Base-by-base conservation (phyloP, 2,329 filamentous ascomycete species). In the Ascosphaera apis region DNA sequence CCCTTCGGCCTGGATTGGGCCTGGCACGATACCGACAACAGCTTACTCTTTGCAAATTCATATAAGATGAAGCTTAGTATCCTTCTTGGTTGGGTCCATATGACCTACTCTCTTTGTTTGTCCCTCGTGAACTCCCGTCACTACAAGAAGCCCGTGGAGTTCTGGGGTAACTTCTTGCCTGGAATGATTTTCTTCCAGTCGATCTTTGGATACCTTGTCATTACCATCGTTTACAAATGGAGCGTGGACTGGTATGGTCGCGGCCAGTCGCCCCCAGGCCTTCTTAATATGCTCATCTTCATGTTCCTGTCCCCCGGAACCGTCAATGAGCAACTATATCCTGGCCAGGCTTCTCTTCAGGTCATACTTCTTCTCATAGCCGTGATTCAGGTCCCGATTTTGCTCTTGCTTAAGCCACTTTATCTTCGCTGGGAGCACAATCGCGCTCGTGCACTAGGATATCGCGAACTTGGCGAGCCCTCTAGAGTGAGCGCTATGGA, bases 41-140 rank as follows among this genome's bases (percentile, higher is more conserved):
- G 91, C 41, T 67, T 98, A 15, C 69, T 98, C 35, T 98, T 98
- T 62, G 78, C 72, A 54, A 98, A 98, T 76, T 91, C 80, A 58
- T 91, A 88, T 69, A 98, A 98, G 74, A 98, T 98, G 88, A 98
- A 98, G 67, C 79, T 98, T 60, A 91, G 81, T 63, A 93, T 98
- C 53, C 71, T 98, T 45, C 69, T 98, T 44, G 88, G 91, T 55
- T 98, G 91, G 88, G 72, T 72, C 40, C 84, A 93, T 62, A 98
- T 98, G 88, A 98, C 88, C 2, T 98, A 92, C 61, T 95, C 88
- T 13, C 71, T 98, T 33, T 84, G 79, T 62, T 76, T 91, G 51
- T 76, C 88, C 16, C 88, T 79, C 50, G 70, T 92, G 65, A 98
- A 98, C 52, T 86, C 83, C 35, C 75, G 76, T 39, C 82, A 93